phyloP scores from a whole-genome alignment of 116 monocot genomes.

The Cymodocea nodosa region DNA sequence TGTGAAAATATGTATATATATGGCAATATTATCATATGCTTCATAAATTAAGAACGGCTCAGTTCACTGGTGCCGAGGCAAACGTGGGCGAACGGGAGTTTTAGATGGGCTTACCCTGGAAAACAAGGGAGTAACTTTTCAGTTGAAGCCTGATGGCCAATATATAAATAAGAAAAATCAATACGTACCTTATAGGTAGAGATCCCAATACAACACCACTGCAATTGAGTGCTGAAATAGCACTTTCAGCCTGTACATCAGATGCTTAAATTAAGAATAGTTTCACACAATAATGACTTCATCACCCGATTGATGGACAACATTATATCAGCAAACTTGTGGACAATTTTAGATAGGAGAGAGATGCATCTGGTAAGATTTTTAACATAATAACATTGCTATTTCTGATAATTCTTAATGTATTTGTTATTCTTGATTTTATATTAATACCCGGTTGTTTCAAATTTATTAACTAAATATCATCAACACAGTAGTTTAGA shows the following conservation, averaged over 20 bases:
- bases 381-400: too few species aligned
- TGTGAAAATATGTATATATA: conserved; percentile 10
- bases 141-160: background rate
- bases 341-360: too few species aligned
- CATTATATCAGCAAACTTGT: too few species aligned
- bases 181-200: conserved; percentile 29
- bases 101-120: conserved; percentile 17
- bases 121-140: background rate
- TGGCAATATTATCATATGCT: background rate
- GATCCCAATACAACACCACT: conserved; percentile 28
- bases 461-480: too few species aligned
- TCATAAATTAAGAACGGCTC: background rate
- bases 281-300: background rate
- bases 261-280: background rate
- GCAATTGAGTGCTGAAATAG: conserved; percentile 37
- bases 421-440: too few species aligned
- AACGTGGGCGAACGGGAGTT: conserved; percentile 10
- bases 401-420: too few species aligned
- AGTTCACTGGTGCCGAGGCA: conserved; percentile 9
- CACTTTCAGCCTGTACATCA: conserved; percentile 29
- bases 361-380: too few species aligned
- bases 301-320: background rate
- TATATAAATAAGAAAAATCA: too few species aligned
- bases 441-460: too few species aligned
- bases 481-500: too few species aligned